A percentile compares a stretch with the other conserved stretches of the same genome.
Conservation (phyloP, 2,329 filamentous ascomycete species). For the Paecilomyces dactylethromorphus region DNA sequence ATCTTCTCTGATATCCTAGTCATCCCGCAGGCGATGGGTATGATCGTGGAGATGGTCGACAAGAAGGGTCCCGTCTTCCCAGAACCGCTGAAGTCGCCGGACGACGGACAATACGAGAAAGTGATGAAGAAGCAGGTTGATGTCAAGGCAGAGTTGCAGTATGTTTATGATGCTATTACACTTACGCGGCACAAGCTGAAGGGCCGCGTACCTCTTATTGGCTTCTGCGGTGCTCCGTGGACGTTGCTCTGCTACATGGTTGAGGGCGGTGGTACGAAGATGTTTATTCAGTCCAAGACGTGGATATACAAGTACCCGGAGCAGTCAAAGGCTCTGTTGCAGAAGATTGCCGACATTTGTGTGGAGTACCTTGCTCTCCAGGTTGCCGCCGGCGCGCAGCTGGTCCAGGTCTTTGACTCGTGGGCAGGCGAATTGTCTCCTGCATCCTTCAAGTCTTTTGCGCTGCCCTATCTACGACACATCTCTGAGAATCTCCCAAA, state of each 20-base stretch:
- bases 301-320: conserved; percentile 90
- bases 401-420: conserved; percentile 95
- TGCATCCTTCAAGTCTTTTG: conserved; percentile 72
- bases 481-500: conserved; percentile 76
- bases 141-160: conserved; percentile 76
- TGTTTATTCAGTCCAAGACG: conserved; percentile 90
- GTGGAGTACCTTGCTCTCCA: conserved; percentile 91
- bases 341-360: conserved; percentile 90
- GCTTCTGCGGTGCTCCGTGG: conserved; percentile 96
- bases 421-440: conserved; percentile 95
- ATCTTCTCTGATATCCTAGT: conserved; percentile 99
- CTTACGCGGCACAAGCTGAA: conserved; percentile 80
- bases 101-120: conserved; percentile 74
- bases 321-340: conserved; percentile 71
- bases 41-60: conserved; percentile 97
- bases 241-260: conserved; percentile 99
- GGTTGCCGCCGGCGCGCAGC: conserved; percentile 87
- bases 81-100: conserved; percentile 68
- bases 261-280: conserved; percentile 90
- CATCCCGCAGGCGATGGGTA: conserved; percentile 95
- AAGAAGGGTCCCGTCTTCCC: conserved; percentile 96
- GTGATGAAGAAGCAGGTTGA: conserved; percentile 74
- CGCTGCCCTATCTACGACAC: conserved; percentile 76
- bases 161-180: conserved; percentile 94
- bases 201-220: conserved; percentile 85